Evolutionary conservation across 495 filamentous ascomycete species (phyloP), one percentile per base, ranked within the genome.

Genomic region (Daldinia concentrica): DNA sequence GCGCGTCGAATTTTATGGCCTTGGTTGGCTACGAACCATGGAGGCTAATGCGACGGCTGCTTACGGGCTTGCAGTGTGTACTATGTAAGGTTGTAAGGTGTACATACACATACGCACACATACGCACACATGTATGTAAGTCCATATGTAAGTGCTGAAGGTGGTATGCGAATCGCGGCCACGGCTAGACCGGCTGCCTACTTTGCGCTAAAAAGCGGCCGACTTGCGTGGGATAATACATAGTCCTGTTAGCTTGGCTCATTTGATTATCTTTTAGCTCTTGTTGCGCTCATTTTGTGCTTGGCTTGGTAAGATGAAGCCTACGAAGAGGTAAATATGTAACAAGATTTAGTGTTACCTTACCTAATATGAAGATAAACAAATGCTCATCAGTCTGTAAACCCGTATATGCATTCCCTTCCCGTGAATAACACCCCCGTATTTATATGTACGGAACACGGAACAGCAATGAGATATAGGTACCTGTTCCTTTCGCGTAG

Each of bases 31-130:
- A 29, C 29, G 24, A 60, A 65, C 65, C 52, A 54, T 58, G 52
- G 59, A 64, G 51, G 56, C 69, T 52, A 59, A 72, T 64, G 70
- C 70, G 48, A 68, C 65, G 57, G 64, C 58, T 71, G 71, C 71
- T 74, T 69, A 70, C 58, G 58, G 63, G 62, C 71, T 69, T 66
- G 71, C 66, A 66, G 58, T 43, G 11, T 45, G 55, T 34, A 52
- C n/a, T n/a, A 43, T 1, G 54, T 57, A 24, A 34, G 8, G 32
- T 27, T 27, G 26, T 37, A 9, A 17, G 26, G 14, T 22, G 17
- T 22, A 68, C 17, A 22, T 51, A 37, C 12, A n/a, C n/a, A n/a
- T n/a, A n/a, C n/a, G n/a, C n/a, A n/a, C n/a, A n/a, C n/a, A n/a
- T n/a, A n/a, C n/a, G n/a, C n/a, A n/a, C n/a, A n/a, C n/a, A n/a